Evolutionary conservation across 2,329 filamentous ascomycete species (phyloP), one percentile per base, ranked within the genome.

Genomic region (Metarhizium anisopliae): DNA sequence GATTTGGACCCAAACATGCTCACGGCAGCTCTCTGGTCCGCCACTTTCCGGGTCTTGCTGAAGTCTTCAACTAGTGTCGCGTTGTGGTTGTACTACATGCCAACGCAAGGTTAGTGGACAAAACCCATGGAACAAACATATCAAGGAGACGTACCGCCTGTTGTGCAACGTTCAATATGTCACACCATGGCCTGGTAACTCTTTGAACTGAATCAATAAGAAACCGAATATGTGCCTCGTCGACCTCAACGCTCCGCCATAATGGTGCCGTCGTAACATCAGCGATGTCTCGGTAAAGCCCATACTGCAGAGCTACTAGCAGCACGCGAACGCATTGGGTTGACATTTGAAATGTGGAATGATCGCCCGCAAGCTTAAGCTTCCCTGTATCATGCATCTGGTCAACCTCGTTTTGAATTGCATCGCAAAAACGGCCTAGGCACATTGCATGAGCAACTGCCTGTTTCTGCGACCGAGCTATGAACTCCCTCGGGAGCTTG

Each of bases 361-460:
- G 65, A 47, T 70, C 68, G 2, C 67, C 67, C 1, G 66, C 64
- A 6, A 70, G 51, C 47, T 61, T 63, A 25, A 61, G 61, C 35
- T 59, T 66, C 25, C 62, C 59, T 11, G 59, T 61, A 16, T 63
- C 53, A 2, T 62, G 62, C 42, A 63, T 63, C 35, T 61, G 58
- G 6, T 65, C 64, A 10, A 65, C 61, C 47, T 68, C 63, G 6
- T 61, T 63, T 53, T 68, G 65, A 5, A 72, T 64, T 20, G 62
- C 64, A n/a, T 67, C 65, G 58, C 67, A 70, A 55, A 74, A 73
- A 2, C 68, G 67, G 6, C 67, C 69, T 4, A 70, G 59, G 36
- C 65, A 68, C 56, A 74, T 64, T 35, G 72, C 67, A 53, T 72
- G 71, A 2, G 68, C 70, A 3, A 74, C 67, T 1, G 70, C 71